A percentile compares a stretch with the other conserved stretches of the same genome.
Evolutionary conservation across 306 rosid genomes (phyloP).

Genomic region (Psophocarpus tetragonolobus): DNA sequence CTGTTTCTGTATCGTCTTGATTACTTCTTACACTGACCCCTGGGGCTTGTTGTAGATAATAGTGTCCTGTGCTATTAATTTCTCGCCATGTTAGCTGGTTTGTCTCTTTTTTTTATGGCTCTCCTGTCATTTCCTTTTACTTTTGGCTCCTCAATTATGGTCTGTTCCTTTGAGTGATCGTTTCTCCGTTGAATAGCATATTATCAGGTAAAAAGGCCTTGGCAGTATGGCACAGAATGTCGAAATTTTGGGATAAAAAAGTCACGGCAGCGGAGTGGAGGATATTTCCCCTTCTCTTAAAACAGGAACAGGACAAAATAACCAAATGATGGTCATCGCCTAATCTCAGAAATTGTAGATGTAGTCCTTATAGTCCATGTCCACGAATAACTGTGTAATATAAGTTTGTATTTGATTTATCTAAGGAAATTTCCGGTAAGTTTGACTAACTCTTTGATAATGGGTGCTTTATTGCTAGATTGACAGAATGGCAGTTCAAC

Average conservation of each 20-base stretch:
- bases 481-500: background rate
- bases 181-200: slow-evolving; percentile 29
- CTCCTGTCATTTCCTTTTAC: background rate
- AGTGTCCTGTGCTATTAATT: slow-evolving; percentile 10
- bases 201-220: background rate
- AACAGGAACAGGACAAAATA: background rate
- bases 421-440: background rate
- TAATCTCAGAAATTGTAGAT: background rate
- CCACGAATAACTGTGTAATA: background rate
- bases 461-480: background rate
- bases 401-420: slow-evolving; percentile 32
- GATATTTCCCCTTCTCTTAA: background rate
- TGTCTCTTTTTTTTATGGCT: slow-evolving; percentile 10
- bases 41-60: background rate
- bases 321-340: background rate
- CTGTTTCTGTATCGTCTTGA: slow-evolving; percentile 45
- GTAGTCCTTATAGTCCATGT: background rate
- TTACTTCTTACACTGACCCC: background rate
- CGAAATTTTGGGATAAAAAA: background rate
- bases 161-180: background rate
- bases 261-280: slow-evolving; percentile 7
- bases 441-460: background rate
- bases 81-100: slow-evolving; percentile 18
- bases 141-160: background rate
- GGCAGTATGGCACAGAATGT: background rate